These are phyloP conservation scores for Scutellaria baicalensis DNA, from an alignment of 257 asterid genomes.

Conservation along the genomic window DNA sequence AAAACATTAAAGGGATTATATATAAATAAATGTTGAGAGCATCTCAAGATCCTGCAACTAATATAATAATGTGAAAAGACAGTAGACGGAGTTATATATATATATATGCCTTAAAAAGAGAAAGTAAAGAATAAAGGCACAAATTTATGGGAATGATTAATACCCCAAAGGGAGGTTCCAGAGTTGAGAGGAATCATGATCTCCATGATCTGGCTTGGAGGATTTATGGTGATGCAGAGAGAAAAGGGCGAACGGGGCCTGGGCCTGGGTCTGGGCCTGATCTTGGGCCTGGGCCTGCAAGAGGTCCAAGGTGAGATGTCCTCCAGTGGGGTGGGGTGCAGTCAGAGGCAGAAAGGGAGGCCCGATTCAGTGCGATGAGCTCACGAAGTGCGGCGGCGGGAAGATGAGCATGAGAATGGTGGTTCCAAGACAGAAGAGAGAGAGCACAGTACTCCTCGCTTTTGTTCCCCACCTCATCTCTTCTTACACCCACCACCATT, in stretches of 20 bases:
- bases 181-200: conserved; percentile 25
- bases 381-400: conserved; percentile 53
- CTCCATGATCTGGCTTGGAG: neutral
- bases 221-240: conserved; percentile 16
- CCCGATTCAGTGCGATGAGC: conserved; percentile 61
- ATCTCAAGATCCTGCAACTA: too few species aligned
- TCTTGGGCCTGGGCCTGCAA: conserved; percentile 4
- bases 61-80: too few species aligned
- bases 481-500: conserved; percentile 18
- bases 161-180: conserved; percentile 37
- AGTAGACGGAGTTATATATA: too few species aligned
- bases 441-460: conserved; percentile 46
- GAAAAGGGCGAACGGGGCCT: conserved; percentile 26
- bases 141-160: neutral
- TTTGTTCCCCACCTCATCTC: conserved; percentile 9
- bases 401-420: conserved; percentile 26
- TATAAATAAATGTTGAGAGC: too few species aligned
- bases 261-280: conserved; percentile 39
- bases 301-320: too few species aligned
- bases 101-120: neutral
- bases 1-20: too few species aligned
- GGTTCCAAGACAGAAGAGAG: conserved; percentile 68
- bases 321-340: neutral
- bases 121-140: neutral
- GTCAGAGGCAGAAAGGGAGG: conserved; percentile 29